Evolutionary conservation across 73 alveolate genomes (phyloP).

Genomic region (Paramecium biaurelia): DNA sequence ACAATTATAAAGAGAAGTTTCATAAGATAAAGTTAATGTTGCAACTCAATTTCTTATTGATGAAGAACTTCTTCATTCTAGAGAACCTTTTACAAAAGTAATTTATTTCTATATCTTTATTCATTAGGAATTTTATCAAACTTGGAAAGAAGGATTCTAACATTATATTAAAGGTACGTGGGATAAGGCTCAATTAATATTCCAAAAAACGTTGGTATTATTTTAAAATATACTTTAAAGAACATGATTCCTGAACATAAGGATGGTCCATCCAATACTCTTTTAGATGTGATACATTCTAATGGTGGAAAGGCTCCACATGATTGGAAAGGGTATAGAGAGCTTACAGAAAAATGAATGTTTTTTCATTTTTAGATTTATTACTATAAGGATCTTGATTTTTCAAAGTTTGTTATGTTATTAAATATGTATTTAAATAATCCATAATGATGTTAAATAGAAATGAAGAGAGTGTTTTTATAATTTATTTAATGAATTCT

Average conservation of each 20-base stretch:
- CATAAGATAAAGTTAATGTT: constrained; percentile 37
- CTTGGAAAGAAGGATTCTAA: constrained; percentile 78
- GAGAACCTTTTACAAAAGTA: constrained; percentile 72
- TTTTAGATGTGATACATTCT: constrained; percentile 60
- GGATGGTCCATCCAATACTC: constrained; percentile 73
- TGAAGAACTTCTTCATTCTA: constrained; percentile 75
- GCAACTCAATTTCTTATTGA: constrained; percentile 70
- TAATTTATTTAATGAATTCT: neutral
- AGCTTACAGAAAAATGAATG: constrained; percentile 78
- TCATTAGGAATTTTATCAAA: constrained; percentile 70
- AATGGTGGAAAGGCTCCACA: constrained; percentile 77
- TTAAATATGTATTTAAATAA: neutral
- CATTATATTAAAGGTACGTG: constrained; percentile 87
- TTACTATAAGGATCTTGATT: neutral
- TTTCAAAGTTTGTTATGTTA: neutral
- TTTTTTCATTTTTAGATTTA: neutral
- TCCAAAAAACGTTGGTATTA: constrained; percentile 67
- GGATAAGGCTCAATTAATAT: constrained; percentile 79
- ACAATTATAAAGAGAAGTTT: constrained; percentile 18
- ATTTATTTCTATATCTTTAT: neutral
- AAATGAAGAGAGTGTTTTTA: neutral
- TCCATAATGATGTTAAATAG: neutral
- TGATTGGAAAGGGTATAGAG: constrained; percentile 89
- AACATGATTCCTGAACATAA: constrained; percentile 51
- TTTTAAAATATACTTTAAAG: neutral